Percentiles rank a stretch among this genome's conserved stretches.
These are phyloP conservation scores for Simplicillium sp. DNA, from an alignment of 2,329 filamentous ascomycete genomes.

Conservation along the genomic window DNA sequence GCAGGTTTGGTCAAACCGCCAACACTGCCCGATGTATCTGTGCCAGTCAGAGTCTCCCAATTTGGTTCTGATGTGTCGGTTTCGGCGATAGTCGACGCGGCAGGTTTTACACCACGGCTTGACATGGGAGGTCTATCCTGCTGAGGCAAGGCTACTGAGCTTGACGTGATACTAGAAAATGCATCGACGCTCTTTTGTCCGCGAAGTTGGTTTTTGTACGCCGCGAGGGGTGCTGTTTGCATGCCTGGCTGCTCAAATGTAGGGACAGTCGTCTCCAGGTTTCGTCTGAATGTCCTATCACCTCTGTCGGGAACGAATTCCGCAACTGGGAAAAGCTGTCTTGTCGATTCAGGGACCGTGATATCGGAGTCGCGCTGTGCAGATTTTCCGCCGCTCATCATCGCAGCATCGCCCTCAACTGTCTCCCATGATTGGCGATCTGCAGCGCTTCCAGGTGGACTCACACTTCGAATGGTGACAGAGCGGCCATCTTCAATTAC, in stretches of 20 bases:
- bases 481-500: too few relatives aligned
- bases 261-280: conserved; percentile 17
- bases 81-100: conserved; percentile 7
- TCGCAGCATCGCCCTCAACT: conserved; percentile 9
- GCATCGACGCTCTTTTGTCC: conserved; percentile 12
- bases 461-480: conserved; percentile 1
- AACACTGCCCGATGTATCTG: conserved; percentile 14
- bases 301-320: conserved; percentile 15
- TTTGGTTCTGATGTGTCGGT: conserved; percentile 7
- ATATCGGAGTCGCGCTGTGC: conserved; percentile 10
- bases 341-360: conserved; percentile 19
- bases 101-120: conserved; percentile 1
- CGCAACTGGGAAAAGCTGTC: conserved; percentile 20
- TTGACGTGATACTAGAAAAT: conserved; percentile 20
- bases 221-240: conserved; percentile 7
- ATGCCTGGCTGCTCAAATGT: conserved; percentile 16
- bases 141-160: conserved; percentile 21
- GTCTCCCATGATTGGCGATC: conserved; percentile 7
- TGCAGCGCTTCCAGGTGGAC: conserved; percentile 1
- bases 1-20: conserved; percentile 14
- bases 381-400: conserved; percentile 15
- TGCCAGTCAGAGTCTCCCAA: conserved; percentile 10
- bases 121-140: conserved; percentile 1
- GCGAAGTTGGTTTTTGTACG: conserved; percentile 6
- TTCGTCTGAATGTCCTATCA: conserved; percentile 15